A percentile compares a stretch with the other conserved stretches of the same genome.
phyloP scores from a whole-genome alignment of 1,284 basidiomycete genomes.

The Leccinum fuscescens region DNA sequence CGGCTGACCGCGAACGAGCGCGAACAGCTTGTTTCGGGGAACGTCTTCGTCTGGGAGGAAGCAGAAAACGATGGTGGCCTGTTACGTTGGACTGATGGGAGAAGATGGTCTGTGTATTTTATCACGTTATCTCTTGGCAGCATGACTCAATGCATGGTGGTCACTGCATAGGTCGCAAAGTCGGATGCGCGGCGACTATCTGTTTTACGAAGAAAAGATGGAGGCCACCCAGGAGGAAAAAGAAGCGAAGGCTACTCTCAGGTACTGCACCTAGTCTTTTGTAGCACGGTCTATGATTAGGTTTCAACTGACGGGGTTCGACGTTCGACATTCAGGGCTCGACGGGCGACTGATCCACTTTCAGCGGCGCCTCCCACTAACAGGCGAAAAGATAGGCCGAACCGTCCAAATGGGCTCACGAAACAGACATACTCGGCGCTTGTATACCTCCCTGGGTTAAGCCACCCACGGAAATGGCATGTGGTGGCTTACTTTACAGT shows the following conservation, averaged over 20 bases:
- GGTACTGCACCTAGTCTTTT: constrained; percentile 39
- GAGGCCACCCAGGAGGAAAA: constrained; percentile 73
- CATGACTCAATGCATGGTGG: constrained; percentile 3
- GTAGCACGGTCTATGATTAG: background rate
- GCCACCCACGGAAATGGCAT: constrained; percentile 68
- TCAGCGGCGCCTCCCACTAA: constrained; percentile 54
- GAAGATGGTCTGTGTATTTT: constrained; percentile 54
- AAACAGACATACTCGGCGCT: constrained; percentile 79
- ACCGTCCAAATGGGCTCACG: constrained; percentile 71
- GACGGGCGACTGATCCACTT: constrained; percentile 59
- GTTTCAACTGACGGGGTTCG: background rate
- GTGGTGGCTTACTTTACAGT: constrained; percentile 78
- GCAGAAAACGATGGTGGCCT: constrained; percentile 75
- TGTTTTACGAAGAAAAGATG: constrained; percentile 78
- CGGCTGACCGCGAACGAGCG: constrained; percentile 66
- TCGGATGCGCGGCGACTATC: constrained; percentile 75
- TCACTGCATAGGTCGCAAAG: constrained; percentile 67
- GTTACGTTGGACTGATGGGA: constrained; percentile 74
- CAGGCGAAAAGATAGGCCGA: constrained; percentile 67
- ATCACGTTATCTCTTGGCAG: background rate
- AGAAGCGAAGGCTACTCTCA: constrained; percentile 68
- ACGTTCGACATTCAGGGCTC: constrained; percentile 44
- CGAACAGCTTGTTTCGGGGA: constrained; percentile 64
- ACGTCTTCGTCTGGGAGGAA: constrained; percentile 82
- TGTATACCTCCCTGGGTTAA: constrained; percentile 56